Percentiles rank a stretch among this genome's conserved stretches.
Conservation (phyloP, 1,284 basidiomycete species). For the Tremellales sp. region DNA sequence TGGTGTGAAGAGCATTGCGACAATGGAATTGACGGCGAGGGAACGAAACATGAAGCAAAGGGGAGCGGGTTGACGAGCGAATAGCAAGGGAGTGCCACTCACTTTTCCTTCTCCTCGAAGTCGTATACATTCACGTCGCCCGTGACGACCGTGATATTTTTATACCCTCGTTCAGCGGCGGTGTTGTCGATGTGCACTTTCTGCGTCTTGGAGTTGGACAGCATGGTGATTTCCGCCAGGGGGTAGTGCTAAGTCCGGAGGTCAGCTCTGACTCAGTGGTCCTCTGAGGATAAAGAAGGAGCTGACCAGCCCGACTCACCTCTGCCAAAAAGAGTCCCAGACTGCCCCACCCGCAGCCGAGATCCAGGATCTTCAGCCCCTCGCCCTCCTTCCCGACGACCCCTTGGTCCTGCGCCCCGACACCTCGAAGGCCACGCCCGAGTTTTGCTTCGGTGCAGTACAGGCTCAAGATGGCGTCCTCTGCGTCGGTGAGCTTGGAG, state of each 20-base stretch:
- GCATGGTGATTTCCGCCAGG: constrained; percentile 59
- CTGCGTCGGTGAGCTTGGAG: constrained; percentile 65
- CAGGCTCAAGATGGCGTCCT: constrained; percentile 64
- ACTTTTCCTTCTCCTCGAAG: constrained; percentile 57
- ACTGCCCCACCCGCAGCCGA: constrained; percentile 76
- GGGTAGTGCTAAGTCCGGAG: constrained; percentile 60
- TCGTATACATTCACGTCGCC: constrained; percentile 67
- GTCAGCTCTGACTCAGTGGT: not conserved
- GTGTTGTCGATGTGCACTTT: constrained; percentile 62
- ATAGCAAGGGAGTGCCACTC: constrained; percentile 23
- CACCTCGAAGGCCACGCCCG: constrained; percentile 23
- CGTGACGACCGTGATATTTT: constrained; percentile 65
- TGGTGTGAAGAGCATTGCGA: not conserved
- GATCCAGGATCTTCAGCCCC: constrained; percentile 64
- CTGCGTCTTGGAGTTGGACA: constrained; percentile 70
- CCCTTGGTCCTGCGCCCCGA: constrained; percentile 16
- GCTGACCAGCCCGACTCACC: constrained; percentile 43
- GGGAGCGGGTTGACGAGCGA: not conserved
- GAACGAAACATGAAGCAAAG: not conserved
- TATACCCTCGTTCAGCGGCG: constrained; percentile 57
- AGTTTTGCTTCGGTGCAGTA: constrained; percentile 68
- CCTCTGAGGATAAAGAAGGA: not conserved
- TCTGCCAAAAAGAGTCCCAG: constrained; percentile 65
- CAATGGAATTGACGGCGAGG: not conserved
- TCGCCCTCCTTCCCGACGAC: constrained; percentile 49